phyloP scores from a whole-genome alignment of 2,329 filamentous ascomycete species.

The Hypoxylon sp. region DNA sequence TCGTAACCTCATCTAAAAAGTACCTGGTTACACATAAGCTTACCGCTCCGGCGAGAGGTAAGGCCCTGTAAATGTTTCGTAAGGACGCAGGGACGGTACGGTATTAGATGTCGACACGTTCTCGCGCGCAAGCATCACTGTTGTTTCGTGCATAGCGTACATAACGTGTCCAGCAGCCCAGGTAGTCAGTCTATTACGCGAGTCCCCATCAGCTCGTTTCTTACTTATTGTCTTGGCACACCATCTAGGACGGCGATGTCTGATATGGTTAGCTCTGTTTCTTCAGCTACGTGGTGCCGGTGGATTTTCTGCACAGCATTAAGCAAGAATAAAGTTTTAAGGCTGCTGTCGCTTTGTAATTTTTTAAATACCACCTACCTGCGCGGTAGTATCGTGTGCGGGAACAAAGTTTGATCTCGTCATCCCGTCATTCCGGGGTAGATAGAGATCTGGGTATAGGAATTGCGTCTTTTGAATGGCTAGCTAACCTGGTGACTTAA shows the following conservation, averaged over 20 bases:
- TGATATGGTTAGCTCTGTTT: conserved; percentile 44
- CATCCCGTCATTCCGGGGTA: conserved; percentile 32
- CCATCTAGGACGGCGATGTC: conserved; percentile 47
- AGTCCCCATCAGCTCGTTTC: conserved; percentile 39
- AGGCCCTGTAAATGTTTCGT: not conserved
- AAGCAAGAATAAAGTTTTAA: conserved; percentile 30
- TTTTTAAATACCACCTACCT: conserved; percentile 30
- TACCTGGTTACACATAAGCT: conserved; percentile 27
- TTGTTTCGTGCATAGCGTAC: conserved; percentile 1
- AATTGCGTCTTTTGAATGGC: conserved; percentile 9
- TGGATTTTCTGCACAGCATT: conserved; percentile 8
- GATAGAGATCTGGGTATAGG: conserved; percentile 9
- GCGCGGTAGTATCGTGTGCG: conserved; percentile 26
- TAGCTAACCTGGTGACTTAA: conserved; percentile 5
- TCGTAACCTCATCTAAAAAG: conserved; percentile 19
- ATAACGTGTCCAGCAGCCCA: not conserved
- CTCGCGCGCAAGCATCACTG: conserved; percentile 1
- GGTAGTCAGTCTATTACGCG: not conserved
- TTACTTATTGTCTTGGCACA: conserved; percentile 51
- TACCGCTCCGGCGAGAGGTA: conserved; percentile 12
- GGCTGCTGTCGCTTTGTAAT: conserved; percentile 21
- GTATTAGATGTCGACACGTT: not conserved
- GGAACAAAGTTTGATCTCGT: conserved; percentile 30
- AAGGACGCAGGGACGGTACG: not conserved
- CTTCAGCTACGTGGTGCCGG: conserved; percentile 19